Conservation (phyloP, 495 filamentous ascomycete genomes). For the Talaromyces thailandensis region DNA sequence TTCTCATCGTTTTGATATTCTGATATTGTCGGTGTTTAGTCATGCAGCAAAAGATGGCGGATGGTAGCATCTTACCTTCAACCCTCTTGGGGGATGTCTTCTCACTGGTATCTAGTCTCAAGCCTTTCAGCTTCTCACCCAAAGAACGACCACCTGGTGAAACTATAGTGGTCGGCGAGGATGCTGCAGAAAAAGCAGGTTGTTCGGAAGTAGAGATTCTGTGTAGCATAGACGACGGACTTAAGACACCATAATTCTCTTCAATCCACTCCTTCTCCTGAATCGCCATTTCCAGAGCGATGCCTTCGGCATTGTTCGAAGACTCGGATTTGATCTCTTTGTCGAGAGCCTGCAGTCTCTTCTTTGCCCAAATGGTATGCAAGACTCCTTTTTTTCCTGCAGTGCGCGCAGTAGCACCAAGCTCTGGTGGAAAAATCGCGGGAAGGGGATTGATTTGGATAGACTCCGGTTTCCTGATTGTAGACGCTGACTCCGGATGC, state of each 20-base stretch:
- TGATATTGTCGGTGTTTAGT: neutral
- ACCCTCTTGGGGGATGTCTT: constrained; percentile 41
- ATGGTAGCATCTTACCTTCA: constrained; percentile 31
- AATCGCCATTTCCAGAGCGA: constrained; percentile 71
- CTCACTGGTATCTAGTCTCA: constrained; percentile 65
- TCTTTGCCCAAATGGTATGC: constrained; percentile 77
- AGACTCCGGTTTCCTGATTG: constrained; percentile 12
- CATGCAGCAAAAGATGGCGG: too few species aligned
- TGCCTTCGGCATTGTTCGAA: constrained; percentile 59
- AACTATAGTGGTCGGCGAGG: constrained; percentile 23
- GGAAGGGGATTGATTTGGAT: constrained; percentile 63
- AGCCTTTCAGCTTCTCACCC: constrained; percentile 64
- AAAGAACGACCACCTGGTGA: too few species aligned
- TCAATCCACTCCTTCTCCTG: constrained; percentile 78
- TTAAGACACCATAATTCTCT: constrained; percentile 58
- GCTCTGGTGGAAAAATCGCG: constrained; percentile 67
- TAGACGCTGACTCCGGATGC: constrained; percentile 10
- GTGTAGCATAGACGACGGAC: constrained; percentile 19
- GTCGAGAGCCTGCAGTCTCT: constrained; percentile 61
- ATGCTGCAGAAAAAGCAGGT: constrained; percentile 8
- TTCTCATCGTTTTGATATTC: too few species aligned
- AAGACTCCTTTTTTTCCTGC: constrained; percentile 69
- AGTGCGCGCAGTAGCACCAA: constrained; percentile 53
- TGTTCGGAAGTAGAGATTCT: too few species aligned
- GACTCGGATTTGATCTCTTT: constrained; percentile 66